These are phyloP conservation scores for Diaporthe citri DNA, from an alignment of 2,329 filamentous ascomycete species.

Conservation along the genomic window DNA sequence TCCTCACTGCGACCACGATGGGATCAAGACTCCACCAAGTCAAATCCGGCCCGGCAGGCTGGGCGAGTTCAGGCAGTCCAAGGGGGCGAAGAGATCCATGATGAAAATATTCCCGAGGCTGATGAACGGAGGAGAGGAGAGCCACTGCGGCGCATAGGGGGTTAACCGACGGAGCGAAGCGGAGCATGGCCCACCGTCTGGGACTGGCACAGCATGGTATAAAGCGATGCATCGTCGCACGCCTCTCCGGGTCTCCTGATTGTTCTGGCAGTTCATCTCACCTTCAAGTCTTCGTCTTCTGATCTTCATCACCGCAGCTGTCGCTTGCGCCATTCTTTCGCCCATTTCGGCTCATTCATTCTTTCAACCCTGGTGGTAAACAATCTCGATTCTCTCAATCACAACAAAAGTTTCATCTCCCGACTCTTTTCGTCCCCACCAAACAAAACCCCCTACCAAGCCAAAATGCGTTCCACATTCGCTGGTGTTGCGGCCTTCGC, in stretches of 20 bases:
- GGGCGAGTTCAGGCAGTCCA: constrained; percentile 9
- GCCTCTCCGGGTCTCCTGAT: not conserved
- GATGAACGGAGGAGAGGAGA: constrained; percentile 1
- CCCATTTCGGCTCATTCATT: constrained; percentile 19
- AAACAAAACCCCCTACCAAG: not conserved
- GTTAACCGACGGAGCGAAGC: not conserved
- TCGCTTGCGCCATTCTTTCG: constrained; percentile 36
- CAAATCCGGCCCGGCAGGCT: not conserved
- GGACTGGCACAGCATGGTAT: constrained; percentile 10
- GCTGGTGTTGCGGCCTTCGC: constrained; percentile 37
- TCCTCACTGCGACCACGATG: constrained; percentile 9
- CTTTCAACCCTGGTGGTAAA: constrained; percentile 37
- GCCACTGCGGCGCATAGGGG: constrained; percentile 24
- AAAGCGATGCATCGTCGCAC: constrained; percentile 22
- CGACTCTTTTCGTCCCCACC: not conserved
- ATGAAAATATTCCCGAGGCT: constrained; percentile 8
- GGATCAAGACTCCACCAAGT: not conserved
- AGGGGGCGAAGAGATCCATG: not conserved
- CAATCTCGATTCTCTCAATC: not conserved
- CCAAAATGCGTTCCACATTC: constrained; percentile 40
- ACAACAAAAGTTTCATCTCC: constrained; percentile 7
- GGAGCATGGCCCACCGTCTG: not conserved
- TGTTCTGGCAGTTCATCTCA: constrained; percentile 25
- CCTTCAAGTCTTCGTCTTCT: constrained; percentile 23
- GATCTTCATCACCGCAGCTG: constrained; percentile 35